These are phyloP conservation scores for Tilletiaria anomala DNA, from an alignment of 1,284 basidiomycete genomes.

Conservation along the genomic window DNA sequence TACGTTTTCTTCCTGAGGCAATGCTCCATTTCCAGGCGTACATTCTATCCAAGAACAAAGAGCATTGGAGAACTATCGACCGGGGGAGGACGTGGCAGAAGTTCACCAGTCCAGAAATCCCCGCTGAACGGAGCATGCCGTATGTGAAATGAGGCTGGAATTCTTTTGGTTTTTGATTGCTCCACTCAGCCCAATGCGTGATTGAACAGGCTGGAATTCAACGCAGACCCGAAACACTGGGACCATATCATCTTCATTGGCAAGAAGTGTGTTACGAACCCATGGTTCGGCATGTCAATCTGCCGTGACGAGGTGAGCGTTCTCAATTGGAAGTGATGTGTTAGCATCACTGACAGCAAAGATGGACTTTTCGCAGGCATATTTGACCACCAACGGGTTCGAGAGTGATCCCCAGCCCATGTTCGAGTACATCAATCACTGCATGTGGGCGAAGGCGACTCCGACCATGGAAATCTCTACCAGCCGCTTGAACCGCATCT, in stretches of 20 bases:
- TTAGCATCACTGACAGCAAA: background rate
- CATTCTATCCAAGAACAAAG: slow-evolving; percentile 22
- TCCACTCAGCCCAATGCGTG: slow-evolving; percentile 18
- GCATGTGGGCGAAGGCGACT: slow-evolving; percentile 35
- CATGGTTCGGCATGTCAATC: no score
- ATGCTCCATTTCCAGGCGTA: no score
- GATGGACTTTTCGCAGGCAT: slow-evolving; percentile 41
- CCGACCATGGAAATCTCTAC: slow-evolving; percentile 12
- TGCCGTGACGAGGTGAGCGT: background rate
- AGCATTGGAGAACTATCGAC: slow-evolving; percentile 31
- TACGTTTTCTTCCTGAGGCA: no score
- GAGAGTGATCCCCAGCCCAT: slow-evolving; percentile 15
- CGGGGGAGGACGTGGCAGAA: slow-evolving; percentile 32
- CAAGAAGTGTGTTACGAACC: no score
- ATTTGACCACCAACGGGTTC: slow-evolving; percentile 31
- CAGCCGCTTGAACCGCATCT: slow-evolving; percentile 21
- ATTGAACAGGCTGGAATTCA: slow-evolving; percentile 27
- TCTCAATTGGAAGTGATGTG: background rate
- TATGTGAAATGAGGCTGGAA: no score
- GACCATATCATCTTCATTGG: slow-evolving; percentile 31
- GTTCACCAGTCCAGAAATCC: slow-evolving; percentile 26
- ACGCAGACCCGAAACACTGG: slow-evolving; percentile 27
- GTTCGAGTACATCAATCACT: slow-evolving; percentile 28
- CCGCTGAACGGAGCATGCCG: no score
- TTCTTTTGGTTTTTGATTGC: no score